These are phyloP conservation scores for Orbilia blumenaviensis DNA, from an alignment of 2,329 filamentous ascomycete species.

Conservation along the genomic window DNA sequence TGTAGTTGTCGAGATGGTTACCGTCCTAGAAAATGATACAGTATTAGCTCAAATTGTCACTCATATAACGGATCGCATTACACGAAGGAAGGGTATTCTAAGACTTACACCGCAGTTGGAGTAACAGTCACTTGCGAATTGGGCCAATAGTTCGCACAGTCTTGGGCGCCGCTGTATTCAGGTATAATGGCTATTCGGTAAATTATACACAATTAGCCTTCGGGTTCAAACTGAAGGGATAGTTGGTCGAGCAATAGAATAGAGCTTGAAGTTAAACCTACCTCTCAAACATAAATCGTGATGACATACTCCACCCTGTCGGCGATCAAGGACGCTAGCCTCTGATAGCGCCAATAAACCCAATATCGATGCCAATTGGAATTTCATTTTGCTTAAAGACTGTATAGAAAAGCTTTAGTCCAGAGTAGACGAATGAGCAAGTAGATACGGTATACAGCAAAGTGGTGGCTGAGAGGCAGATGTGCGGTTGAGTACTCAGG, in stretches of 20 bases:
- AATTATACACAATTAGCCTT: too few relatives aligned
- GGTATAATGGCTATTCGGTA: too few relatives aligned
- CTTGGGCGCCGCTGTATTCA: too few relatives aligned
- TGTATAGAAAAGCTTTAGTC: background rate
- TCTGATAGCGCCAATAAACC: background rate
- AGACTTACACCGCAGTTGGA: background rate
- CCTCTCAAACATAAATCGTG: conserved; percentile 1
- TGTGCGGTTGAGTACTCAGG: background rate
- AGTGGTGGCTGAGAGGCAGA: background rate
- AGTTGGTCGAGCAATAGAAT: too few relatives aligned
- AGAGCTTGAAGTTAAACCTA: too few relatives aligned
- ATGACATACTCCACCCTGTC: background rate
- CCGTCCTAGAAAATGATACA: background rate
- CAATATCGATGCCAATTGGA: background rate
- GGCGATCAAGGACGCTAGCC: background rate
- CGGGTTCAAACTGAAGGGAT: too few relatives aligned
- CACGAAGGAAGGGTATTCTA: background rate
- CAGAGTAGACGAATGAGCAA: background rate
- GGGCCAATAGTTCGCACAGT: background rate
- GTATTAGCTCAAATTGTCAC: background rate
- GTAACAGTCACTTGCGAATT: background rate
- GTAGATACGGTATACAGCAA: background rate
- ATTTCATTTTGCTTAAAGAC: conserved; percentile 1
- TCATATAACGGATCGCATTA: background rate
- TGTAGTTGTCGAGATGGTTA: background rate